Conservation (phyloP, 495 filamentous ascomycete species). For the Elaphomyces granulatus region DNA sequence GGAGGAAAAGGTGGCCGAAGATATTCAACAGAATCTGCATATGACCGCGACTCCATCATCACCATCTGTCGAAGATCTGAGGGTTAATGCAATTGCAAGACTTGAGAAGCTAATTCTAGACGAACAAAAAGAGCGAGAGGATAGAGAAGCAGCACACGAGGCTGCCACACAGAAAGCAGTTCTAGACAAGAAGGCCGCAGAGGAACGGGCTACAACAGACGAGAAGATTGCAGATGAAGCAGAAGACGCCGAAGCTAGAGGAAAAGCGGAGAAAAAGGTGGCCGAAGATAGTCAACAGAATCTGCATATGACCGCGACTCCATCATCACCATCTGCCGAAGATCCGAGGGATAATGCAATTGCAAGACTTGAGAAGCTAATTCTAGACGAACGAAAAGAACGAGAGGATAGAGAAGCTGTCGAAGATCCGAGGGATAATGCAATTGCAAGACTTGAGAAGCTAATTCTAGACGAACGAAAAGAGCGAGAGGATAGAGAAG, state of each 20-base stretch:
- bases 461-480: slow-evolving; percentile 34
- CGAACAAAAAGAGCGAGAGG: slow-evolving; percentile 28
- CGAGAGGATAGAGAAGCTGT: slow-evolving; percentile 21
- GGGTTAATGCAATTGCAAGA: slow-evolving; percentile 35
- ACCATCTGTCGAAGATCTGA: too few species aligned
- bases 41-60: too few species aligned
- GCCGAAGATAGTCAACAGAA: slow-evolving; percentile 63
- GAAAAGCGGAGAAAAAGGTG: slow-evolving; percentile 27
- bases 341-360: slow-evolving; percentile 34
- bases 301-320: slow-evolving; percentile 88
- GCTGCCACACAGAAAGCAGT: slow-evolving; percentile 32
- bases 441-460: slow-evolving; percentile 37
- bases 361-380: slow-evolving; percentile 36
- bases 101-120: slow-evolving; percentile 39
- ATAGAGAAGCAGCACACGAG: slow-evolving; percentile 29
- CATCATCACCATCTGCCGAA: too few species aligned
- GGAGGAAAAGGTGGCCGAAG: slow-evolving; percentile 35
- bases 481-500: slow-evolving; percentile 29
- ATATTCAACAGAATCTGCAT: too few species aligned
- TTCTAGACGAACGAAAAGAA: slow-evolving; percentile 33
- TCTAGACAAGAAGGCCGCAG: slow-evolving; percentile 37
- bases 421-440: slow-evolving; percentile 27
- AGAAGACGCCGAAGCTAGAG: slow-evolving; percentile 23
- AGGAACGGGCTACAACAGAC: slow-evolving; percentile 32
- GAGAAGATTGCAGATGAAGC: slow-evolving; percentile 27